These are phyloP conservation scores for Volvariella volvacea DNA, from an alignment of 1,284 basidiomycete genomes.

Conservation along the genomic window DNA sequence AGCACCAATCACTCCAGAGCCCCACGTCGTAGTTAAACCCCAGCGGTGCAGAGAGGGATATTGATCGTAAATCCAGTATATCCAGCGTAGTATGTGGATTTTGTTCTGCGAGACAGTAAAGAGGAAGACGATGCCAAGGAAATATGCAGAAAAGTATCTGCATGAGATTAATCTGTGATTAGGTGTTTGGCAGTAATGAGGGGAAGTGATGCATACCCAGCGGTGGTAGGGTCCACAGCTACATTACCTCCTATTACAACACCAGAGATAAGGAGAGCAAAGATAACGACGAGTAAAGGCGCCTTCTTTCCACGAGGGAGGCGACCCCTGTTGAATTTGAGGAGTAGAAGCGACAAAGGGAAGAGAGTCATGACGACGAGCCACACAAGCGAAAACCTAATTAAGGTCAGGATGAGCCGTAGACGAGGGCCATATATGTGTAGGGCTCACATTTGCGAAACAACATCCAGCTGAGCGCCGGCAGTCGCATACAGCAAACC, in stretches of 20 bases:
- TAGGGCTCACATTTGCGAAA: conserved; percentile 49
- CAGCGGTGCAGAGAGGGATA: conserved; percentile 36
- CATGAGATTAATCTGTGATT: neutral
- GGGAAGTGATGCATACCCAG: conserved; percentile 34
- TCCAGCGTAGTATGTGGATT: conserved; percentile 40
- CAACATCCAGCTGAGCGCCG: conserved; percentile 40
- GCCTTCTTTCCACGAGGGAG: conserved; percentile 39
- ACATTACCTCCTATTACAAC: conserved; percentile 56
- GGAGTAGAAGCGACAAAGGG: conserved; percentile 49
- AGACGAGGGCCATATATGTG: neutral
- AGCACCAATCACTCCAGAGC: conserved; percentile 29
- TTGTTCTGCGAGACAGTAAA: conserved; percentile 48
- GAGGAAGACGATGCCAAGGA: conserved; percentile 38
- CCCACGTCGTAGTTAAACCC: conserved; percentile 33
- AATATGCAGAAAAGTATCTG: conserved; percentile 61
- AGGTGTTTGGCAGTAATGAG: neutral
- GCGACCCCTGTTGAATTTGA: conserved; percentile 59
- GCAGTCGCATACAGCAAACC: conserved; percentile 53
- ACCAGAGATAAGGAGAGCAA: conserved; percentile 36
- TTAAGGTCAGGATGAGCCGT: neutral
- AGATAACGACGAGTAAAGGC: conserved; percentile 29
- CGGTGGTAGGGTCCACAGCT: conserved; percentile 44
- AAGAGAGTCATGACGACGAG: conserved; percentile 59
- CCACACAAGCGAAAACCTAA: conserved; percentile 58
- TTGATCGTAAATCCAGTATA: conserved; percentile 63